Percentiles rank a stretch among this genome's conserved stretches.
phyloP scores from a whole-genome alignment of 164 flowering plant genomes.

The Warburgia ugandensis region DNA sequence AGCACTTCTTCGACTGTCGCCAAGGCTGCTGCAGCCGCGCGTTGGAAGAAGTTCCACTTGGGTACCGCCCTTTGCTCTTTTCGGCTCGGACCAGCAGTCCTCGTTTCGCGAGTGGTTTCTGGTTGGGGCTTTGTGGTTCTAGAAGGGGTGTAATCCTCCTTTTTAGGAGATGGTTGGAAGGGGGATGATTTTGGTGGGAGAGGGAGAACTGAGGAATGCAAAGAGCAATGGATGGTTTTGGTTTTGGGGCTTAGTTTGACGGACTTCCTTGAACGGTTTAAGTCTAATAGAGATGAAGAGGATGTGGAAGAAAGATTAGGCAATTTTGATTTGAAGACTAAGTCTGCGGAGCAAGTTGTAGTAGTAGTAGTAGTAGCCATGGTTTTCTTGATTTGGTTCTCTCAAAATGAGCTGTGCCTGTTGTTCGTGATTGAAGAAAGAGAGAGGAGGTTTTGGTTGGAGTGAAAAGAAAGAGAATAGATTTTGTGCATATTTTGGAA shows the following conservation, averaged over 20 bases:
- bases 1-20: constrained; percentile 45
- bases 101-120: not conserved
- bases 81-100: not conserved
- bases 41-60: constrained; percentile 55
- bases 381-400: not conserved
- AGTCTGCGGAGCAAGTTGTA: not conserved
- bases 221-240: constrained; percentile 7
- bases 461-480: not conserved
- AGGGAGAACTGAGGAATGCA: constrained; percentile 16
- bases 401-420: not conserved
- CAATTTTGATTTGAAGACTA: not conserved
- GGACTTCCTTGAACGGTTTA: constrained; percentile 3
- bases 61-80: constrained; percentile 5
- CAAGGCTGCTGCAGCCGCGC: constrained; percentile 47
- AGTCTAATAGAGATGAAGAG: constrained; percentile 1
- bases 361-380: not conserved
- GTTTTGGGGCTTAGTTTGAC: not conserved
- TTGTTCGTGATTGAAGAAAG: not conserved
- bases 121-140: not conserved
- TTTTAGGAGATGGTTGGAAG: not conserved
- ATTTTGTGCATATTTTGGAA: not conserved
- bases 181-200: constrained; percentile 21
- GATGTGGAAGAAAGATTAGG: not conserved
- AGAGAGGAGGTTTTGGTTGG: not conserved
- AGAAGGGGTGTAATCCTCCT: not conserved